Base-by-base conservation (phyloP, 163 green algal genomes). In the Volvox carteri region DNA sequence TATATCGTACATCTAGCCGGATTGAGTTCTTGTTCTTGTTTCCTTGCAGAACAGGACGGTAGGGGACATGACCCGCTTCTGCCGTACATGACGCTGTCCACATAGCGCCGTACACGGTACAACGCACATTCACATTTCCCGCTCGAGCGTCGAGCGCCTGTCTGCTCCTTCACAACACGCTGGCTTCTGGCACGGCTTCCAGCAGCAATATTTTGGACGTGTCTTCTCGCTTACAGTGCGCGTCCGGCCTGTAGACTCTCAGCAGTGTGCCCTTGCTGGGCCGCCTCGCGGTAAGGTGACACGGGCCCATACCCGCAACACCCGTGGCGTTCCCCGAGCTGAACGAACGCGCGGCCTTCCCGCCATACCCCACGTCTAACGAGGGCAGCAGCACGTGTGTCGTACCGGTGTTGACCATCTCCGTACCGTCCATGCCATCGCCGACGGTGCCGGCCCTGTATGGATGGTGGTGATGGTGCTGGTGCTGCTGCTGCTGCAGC, bases 151-250 rank as follows among this genome's bases (percentile, higher is more conserved):
- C n/a, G n/a, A n/a, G n/a, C n/a, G n/a, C n/a, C n/a, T n/a, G n/a
- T n/a, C n/a, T n/a, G n/a, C 60, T 30, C 60, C 14, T 25, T 65
- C 44, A 87, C 28, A 87, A 30, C 4, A 87, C 79, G 44, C 79
- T 70, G 1, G 79, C 62, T 46, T 87, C 79, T n/a, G 62, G 79
- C 42, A 87, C 79, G 4, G 79, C 79, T 30, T 87, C 79, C 21
- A 87, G 44, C 1, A 52, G 30, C 19, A 78, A 33, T 2, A 37
- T 48, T 42, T 78, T 87, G 25, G 35, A 30, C 4, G 46, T 54
- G 16, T 87, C 81, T n/a, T 87, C 81, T 0, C 81, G 65, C 65
- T 87, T 87, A 48, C 81, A 79, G 9, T 87, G 77, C 60, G 28
- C 78, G 1, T 86, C 78, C 9, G 78, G 39, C 5, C 56, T 37